Percentiles rank a stretch among this genome's conserved stretches.
These are phyloP conservation scores for Euphrasia arctica DNA, from an alignment of 305 asterid genomes.

Conservation along the genomic window DNA sequence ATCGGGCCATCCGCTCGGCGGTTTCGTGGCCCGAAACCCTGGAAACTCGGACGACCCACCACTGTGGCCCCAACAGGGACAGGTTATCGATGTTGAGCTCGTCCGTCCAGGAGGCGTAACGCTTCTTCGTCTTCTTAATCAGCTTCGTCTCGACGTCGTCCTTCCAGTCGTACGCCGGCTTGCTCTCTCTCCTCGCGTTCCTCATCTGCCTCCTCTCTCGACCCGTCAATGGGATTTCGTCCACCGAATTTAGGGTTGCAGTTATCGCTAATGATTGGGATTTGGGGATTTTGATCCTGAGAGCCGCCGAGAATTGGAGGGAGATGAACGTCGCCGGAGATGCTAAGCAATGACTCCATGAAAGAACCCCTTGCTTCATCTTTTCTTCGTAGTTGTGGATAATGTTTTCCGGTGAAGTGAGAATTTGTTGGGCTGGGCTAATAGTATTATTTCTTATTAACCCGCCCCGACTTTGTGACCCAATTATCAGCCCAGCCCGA, in stretches of 20 bases:
- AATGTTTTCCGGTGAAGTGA: not conserved
- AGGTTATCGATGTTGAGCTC: conserved; percentile 86
- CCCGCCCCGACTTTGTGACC: no score
- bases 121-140: conserved; percentile 72
- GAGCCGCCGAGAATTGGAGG: conserved; percentile 23
- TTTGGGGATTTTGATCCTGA: conserved; percentile 21
- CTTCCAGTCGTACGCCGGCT: conserved; percentile 69
- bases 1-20: conserved; percentile 64
- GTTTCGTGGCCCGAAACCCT: conserved; percentile 62
- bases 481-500: no score
- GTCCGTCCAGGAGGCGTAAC: conserved; percentile 62
- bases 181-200: conserved; percentile 73
- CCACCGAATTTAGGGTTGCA: conserved; percentile 45
- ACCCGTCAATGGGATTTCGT: conserved; percentile 46
- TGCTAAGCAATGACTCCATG: conserved; percentile 54
- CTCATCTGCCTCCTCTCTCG: conserved; percentile 76
- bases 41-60: conserved; percentile 90
- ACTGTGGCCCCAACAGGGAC: conserved; percentile 71
- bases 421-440: no score
- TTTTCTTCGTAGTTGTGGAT: conserved; percentile 13
- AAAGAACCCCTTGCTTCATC: conserved; percentile 63
- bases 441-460: no score
- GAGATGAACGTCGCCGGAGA: conserved; percentile 24
- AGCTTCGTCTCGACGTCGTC: conserved; percentile 86
- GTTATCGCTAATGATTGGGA: conserved; percentile 29